phyloP scores from a whole-genome alignment of 345 rosid species.

The Noccaea bulbosa region DNA sequence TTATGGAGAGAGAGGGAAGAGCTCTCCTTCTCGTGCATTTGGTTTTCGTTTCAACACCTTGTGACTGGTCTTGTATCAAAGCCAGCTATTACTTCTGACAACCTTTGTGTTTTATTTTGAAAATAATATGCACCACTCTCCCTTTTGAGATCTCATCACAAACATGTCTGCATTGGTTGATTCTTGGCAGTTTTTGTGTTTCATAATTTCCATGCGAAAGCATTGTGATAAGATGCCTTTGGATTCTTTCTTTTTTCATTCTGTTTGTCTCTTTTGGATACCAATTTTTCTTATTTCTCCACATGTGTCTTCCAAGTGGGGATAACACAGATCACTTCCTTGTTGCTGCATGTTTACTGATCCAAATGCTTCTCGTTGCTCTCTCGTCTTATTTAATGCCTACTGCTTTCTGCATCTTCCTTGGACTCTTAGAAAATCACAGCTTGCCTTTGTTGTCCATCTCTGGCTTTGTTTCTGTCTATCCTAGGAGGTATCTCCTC shows the following conservation, averaged over 20 bases:
- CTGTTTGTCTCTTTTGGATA: constrained; percentile 1
- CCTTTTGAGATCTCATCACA: no score
- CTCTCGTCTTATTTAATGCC: background rate
- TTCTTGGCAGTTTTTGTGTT: constrained; percentile 23
- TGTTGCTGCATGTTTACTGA: background rate
- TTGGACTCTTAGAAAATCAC: background rate
- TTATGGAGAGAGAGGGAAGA: constrained; percentile 3
- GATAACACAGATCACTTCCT: background rate
- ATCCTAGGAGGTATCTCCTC: background rate
- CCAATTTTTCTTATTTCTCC: background rate
- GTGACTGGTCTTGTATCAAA: constrained; percentile 31
- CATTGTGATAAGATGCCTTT: constrained; percentile 19
- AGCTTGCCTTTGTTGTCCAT: constrained; percentile 9
- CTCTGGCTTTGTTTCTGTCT: constrained; percentile 16
- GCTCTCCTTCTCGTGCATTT: constrained; percentile 27
- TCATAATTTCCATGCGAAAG: constrained; percentile 10
- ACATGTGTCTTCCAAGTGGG: background rate
- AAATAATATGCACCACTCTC: constrained; percentile 42
- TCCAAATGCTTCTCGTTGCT: constrained; percentile 2
- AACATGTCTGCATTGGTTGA: constrained; percentile 28
- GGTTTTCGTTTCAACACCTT: constrained; percentile 13
- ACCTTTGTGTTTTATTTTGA: constrained; percentile 18
- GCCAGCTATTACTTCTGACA: constrained; percentile 18
- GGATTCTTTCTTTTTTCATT: background rate
- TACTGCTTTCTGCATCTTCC: background rate